phyloP scores from a whole-genome alignment of 805 yeast species.

The Metschnikowia proteae region DNA sequence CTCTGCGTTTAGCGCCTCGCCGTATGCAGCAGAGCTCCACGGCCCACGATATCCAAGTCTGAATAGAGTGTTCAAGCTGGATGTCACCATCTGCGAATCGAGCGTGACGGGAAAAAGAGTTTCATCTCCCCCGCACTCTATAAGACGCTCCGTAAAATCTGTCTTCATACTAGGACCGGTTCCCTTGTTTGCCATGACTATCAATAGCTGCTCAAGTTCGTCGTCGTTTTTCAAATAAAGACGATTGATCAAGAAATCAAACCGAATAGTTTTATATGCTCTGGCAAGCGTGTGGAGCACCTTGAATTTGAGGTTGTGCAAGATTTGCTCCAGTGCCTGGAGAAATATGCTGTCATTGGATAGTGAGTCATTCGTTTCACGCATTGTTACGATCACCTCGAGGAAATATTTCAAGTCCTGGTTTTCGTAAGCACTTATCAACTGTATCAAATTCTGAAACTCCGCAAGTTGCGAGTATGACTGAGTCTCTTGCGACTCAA shows the following conservation, averaged over 20 bases:
- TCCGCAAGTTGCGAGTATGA: conserved; percentile 38
- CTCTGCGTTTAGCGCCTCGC: neutral
- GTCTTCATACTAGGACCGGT: conserved; percentile 25
- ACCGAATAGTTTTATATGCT: conserved; percentile 29
- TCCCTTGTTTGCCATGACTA: conserved; percentile 30
- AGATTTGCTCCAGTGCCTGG: conserved; percentile 25
- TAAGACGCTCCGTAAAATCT: conserved; percentile 25
- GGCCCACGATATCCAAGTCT: conserved; percentile 13
- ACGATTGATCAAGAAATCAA: conserved; percentile 23
- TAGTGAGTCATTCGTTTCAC: conserved; percentile 22
- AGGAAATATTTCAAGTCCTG: conserved; percentile 23
- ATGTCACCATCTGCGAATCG: conserved; percentile 20
- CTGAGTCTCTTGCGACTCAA: conserved; percentile 68
- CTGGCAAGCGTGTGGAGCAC: conserved; percentile 26
- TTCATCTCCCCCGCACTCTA: conserved; percentile 8
- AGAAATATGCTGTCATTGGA: conserved; percentile 29
- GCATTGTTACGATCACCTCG: conserved; percentile 17
- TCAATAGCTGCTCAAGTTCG: conserved; percentile 26
- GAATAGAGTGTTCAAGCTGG: conserved; percentile 18
- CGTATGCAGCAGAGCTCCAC: conserved; percentile 7
- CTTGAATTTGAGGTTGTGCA: conserved; percentile 30
- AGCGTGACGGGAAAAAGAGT: conserved; percentile 18
- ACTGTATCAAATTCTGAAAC: conserved; percentile 20
- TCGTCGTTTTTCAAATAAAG: conserved; percentile 20
- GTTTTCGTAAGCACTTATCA: conserved; percentile 31